Evolutionary conservation across 257 asterid genomes (phyloP).

Genomic region (Mitragyna speciosa): DNA sequence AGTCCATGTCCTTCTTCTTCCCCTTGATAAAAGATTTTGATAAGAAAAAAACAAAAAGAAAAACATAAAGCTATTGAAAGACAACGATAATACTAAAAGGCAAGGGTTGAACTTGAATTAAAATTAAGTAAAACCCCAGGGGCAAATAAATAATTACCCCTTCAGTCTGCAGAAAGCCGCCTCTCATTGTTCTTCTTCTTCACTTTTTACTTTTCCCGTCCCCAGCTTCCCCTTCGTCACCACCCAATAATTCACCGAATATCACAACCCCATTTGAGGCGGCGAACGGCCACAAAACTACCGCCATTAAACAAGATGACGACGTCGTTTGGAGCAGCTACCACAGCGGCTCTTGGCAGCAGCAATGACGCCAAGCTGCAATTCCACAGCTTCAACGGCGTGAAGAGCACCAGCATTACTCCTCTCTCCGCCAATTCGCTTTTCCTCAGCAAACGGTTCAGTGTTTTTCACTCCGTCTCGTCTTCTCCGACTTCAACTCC

Average conservation of each 20-base stretch:
- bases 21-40: too few species aligned
- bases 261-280: too few species aligned
- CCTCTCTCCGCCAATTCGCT: constrained; percentile 30
- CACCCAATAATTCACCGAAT: constrained; percentile 8
- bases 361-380: constrained; percentile 27
- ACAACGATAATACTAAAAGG: not conserved
- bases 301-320: constrained; percentile 24
- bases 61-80: not conserved
- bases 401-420: constrained; percentile 18
- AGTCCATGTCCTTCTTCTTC: too few species aligned
- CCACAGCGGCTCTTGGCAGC: not conserved
- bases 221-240: constrained; percentile 13
- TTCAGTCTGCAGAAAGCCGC: not conserved
- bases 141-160: not conserved
- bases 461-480: constrained; percentile 27
- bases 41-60: too few species aligned
- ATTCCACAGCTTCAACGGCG: constrained; percentile 31
- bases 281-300: not conserved
- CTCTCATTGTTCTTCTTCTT: not conserved
- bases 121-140: not conserved
- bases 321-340: constrained; percentile 40
- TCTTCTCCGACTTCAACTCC: constrained; percentile 29
- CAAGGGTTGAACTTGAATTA: not conserved
- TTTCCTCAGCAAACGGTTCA: constrained; percentile 33
- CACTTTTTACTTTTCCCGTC: not conserved